Evolutionary conservation across 495 filamentous ascomycete genomes (phyloP), one percentile per base, ranked within the genome.

Genomic region (Daldinia loculata): DNA sequence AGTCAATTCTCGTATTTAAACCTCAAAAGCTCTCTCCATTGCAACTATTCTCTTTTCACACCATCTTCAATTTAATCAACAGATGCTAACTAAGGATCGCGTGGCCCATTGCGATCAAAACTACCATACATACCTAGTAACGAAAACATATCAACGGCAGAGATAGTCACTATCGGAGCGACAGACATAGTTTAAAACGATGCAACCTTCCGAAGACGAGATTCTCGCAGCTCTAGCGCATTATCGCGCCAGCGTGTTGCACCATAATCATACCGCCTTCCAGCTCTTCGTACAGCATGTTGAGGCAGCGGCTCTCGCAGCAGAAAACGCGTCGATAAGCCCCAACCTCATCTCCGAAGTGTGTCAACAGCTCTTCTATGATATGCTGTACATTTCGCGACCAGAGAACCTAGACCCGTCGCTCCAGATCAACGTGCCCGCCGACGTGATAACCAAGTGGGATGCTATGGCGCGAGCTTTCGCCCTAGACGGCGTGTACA

Each of bases 371-470:
- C 43, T 41, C 45, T 29, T 67, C 2, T 24, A 41, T 27, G 6
- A 24, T 6, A 6, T 52, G 3, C 30, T 67, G 9, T 17, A 26
- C 32, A 12, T 55, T 34, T 51, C 56, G 8, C 55, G 56, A 4
- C 22, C 56, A 19, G 17, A 53, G 41, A 29, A 24, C 2, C 30
- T 24, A 24, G 55, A 67, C 6, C 63, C 63, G 9, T 15, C 29
- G n/a, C n/a, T 48, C 14, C 55, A n/a, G 5, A 51, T 67, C 56
- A 15, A 39, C 7, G 15, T 8, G 6, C 63, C 63, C 4, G 43
- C 48, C 57, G 65, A 67, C 26, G 65, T 67, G 14, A 24, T 29
- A 6, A 8, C 26, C 5, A 67, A 67, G 26, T 67, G 65, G 65
- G 30, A 29, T 14, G 34, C 22, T 1, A 27, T 67, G 11, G 65